Evolutionary conservation across 257 asterid species (phyloP).

Genomic region (Nicotiana paniculata): DNA sequence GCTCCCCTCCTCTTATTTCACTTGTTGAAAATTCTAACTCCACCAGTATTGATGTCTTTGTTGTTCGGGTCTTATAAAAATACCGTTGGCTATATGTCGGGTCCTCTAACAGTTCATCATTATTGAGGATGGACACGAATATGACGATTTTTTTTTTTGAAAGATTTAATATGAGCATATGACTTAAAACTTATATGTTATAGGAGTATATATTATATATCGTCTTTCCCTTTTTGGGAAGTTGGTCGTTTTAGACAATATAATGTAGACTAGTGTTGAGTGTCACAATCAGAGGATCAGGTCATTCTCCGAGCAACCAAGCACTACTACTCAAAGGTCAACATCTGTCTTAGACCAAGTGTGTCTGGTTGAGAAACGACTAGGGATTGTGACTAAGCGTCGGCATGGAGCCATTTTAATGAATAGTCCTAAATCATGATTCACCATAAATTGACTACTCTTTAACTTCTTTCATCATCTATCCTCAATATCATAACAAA

Average conservation of each 20-base stretch:
- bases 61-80: background rate
- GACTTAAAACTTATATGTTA: background rate
- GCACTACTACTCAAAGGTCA: background rate
- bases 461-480: background rate
- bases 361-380: background rate
- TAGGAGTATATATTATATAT: background rate
- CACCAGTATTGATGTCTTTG: background rate
- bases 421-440: background rate
- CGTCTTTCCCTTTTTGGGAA: background rate
- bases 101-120: background rate
- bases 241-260: background rate
- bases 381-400: constrained; percentile 6
- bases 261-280: background rate
- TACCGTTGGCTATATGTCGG: too few species aligned
- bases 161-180: background rate
- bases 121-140: background rate
- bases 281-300: background rate
- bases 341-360: background rate
- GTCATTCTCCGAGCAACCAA: background rate
- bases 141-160: background rate
- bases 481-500: background rate
- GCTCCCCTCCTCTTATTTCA: too few species aligned
- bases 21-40: too few species aligned
- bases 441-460: background rate
- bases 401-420: background rate